Base-by-base conservation (phyloP, 108 stramenopile genomes). In the Pseudonitzschia multistriata region DNA sequence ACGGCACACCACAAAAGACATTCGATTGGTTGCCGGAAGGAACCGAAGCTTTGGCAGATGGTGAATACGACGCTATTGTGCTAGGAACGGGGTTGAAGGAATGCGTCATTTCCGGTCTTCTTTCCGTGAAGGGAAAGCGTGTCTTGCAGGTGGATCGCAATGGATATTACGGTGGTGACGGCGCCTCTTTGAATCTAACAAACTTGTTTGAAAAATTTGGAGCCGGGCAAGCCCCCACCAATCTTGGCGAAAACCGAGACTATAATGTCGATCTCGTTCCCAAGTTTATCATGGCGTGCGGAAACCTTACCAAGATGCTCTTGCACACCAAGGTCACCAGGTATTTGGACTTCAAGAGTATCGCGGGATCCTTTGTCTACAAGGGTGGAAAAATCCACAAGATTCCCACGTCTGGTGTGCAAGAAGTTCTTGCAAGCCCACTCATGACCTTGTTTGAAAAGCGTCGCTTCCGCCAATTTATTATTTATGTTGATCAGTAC, bases 211-310 rank as follows among this genome's bases (percentile, higher is more conserved):
- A 88, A 67, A 99, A 99, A 86, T 97, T 97, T 83, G 78, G 92
- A 52, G 92, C 85, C n/a, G 94, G 94, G 21, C 71, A 79, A 56
- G 81, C 89, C 39, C 91, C 94, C 11, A 69, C 77, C 24, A 85
- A 74, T 65, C 79, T 97, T 35, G 96, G 96, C 29, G 84, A 83
- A 60, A 96, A 95, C 74, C 90, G 94, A 29, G 98, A 99, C 78
- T 99, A 96, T 84, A 98, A 98, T 76, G 96, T 98, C 24, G 99
- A 99, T 87, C 86, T 98, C 40, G 92, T 99, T 66, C 98, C 98
- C 24, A 99, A 99, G 81, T 98, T 98, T 81, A 97, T 99, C 80
- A 99, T 99, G 98, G 98, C 99, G 13, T 94, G 94, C 70, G 99
- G 99, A 30, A 97, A 97, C 66, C 87, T 99, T 28, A 98, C 98